Evolutionary conservation across 1,284 basidiomycete species (phyloP), one percentile per base, ranked within the genome.

Genomic region (Coniferiporia weirii): DNA sequence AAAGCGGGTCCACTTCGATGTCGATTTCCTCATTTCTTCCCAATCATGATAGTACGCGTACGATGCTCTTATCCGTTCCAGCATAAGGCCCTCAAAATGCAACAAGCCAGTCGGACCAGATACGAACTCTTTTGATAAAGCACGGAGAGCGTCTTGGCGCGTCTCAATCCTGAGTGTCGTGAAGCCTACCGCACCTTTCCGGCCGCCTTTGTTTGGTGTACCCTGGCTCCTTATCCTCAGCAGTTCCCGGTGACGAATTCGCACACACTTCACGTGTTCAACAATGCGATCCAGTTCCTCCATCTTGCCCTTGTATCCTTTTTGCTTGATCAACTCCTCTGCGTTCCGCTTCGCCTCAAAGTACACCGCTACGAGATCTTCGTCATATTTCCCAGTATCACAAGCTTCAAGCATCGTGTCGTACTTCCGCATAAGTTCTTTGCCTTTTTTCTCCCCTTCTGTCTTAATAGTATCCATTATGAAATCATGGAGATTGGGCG

Each of bases 1-100:
- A 60, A 82, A 82, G 13, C 77, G 71, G 3, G 73, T 72, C 68
- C 70, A 76, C 34, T 64, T 60, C 1, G 46, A 1, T 17, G 43
- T 13, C 32, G 19, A 45, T 34, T 32, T 15, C 57, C 60, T 34
- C 64, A 61, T 46, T 34, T 64, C 49, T 44, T 71, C 64, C 38
- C 59, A 68, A 62, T 80, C 78, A 61, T 75, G 72, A 8, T 71
- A 54, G 64, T 83, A 83, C 1, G 80, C 81, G 64, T 77, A 83
- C 8, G 81, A 82, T 0, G 82, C 81, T 63, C 74, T 74, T 48
- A 81, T 57, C 1, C 70, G 66, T 12, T 51, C 27, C 27, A 27
- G 54, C 34, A 47, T n/a, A 19, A 15, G 15, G 15, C 36, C 56
- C 40, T 56, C 49, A 12, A 63, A 60, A 50, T 36, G 59, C 6